phyloP scores from a whole-genome alignment of 2,329 filamentous ascomycete genomes.

The Knufia fluminis region DNA sequence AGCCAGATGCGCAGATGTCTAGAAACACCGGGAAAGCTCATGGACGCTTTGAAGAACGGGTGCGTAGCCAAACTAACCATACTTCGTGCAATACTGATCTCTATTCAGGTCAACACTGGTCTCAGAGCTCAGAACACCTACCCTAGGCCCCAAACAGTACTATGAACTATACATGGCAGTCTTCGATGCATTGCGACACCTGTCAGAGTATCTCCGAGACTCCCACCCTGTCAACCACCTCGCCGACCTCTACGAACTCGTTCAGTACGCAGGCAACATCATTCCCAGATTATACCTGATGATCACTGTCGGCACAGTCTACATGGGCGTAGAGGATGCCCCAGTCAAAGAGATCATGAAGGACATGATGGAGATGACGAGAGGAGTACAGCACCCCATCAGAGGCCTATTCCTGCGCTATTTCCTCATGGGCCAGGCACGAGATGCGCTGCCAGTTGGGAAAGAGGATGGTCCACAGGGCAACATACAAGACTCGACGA shows the following conservation, averaged over 20 bases:
- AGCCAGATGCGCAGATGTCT: constrained; percentile 95
- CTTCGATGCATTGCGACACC: constrained; percentile 92
- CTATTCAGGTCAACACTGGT: constrained; percentile 77
- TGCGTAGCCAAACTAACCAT: constrained; percentile 41
- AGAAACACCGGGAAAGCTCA: constrained; percentile 94
- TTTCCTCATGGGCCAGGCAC: constrained; percentile 88
- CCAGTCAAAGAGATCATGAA: constrained; percentile 99
- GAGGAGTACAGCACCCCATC: constrained; percentile 93
- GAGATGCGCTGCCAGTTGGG: constrained; percentile 75
- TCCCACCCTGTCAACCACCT: constrained; percentile 97
- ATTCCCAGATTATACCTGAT: constrained; percentile 93
- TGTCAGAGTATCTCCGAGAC: constrained; percentile 92
- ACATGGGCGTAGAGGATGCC: constrained; percentile 97
- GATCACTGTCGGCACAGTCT: constrained; percentile 98
- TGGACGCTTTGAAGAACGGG: constrained; percentile 99
- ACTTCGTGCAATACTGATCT: constrained; percentile 12
- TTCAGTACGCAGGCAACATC: constrained; percentile 97
- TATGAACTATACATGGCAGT: constrained; percentile 99
- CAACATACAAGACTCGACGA: constrained; percentile 94
- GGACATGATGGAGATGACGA: constrained; percentile 99
- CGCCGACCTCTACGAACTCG: constrained; percentile 92
- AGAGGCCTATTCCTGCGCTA: constrained; percentile 92
- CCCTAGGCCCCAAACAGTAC: constrained; percentile 97
- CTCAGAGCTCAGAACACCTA: constrained; percentile 95
- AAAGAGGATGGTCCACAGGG: constrained; percentile 86